Evolutionary conservation across 2,329 filamentous ascomycete genomes (phyloP), one percentile per base, ranked within the genome.

Genomic region (Trichophaea hybrida): DNA sequence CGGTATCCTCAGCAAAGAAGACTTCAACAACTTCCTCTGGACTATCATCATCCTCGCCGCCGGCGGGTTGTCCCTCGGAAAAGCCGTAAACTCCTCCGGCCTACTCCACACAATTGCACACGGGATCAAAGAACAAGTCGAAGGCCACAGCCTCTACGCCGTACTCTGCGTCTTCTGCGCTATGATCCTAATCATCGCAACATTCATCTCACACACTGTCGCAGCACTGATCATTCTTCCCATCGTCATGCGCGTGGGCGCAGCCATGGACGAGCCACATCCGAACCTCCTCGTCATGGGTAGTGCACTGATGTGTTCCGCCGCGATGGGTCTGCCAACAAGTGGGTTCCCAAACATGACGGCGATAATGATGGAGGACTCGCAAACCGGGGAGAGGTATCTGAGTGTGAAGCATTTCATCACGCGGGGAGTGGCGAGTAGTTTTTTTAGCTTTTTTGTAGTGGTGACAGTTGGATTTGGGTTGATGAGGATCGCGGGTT

Each of bases 11-110:
- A 97, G 90, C 53, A 98, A 97, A 74, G 93, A 97, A 73, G 93
- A 98, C 74, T 98, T 98, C 72, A 98, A 98, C 77, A 98, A 98
- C 73, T 98, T 98, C 73, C 85, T 96, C 43, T 98, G 93, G 93
- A 98, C 94, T 17, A 98, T 98, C 73, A 96, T 98, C 73, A 97
- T 98, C 69, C 83, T 98, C 17, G 93, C 93, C 0, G 91, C 93
- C 0, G 93, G 93, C 51, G 93, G 93, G 6, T 75, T 98, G 37
- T 89, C 89, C 1, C 81, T 98, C 0, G 93, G 93, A 59, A 96
- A 94, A 72, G 87, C 91, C 0, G 93, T 98, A 60, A 91, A 89
- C 64, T 93, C 88, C 0, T 97, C 91, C 0, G 93, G 93, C 1
- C 78, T 98, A 8, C 77, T 98, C 35, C 86, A 94, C 71, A 94